phyloP scores from a whole-genome alignment of 805 yeast genomes.

The Candida boidinii region DNA sequence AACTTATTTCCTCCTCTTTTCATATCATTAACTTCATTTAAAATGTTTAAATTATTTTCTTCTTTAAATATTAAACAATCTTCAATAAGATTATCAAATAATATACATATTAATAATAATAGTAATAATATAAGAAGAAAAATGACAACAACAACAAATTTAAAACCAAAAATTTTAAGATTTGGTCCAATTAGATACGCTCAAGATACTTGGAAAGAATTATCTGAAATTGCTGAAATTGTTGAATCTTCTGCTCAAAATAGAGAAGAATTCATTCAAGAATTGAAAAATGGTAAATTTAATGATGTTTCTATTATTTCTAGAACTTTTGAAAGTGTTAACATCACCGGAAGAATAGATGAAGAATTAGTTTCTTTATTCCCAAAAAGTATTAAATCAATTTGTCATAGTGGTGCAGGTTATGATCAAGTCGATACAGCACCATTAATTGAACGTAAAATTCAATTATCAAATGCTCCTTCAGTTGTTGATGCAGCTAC shows the following conservation, averaged over 20 bases:
- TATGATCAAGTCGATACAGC: conserved; percentile 43
- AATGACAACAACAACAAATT: conserved; percentile 16
- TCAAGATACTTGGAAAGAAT: conserved; percentile 55
- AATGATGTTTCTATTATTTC: conserved; percentile 29
- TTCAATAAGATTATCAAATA: too few relatives aligned
- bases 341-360: conserved; percentile 33
- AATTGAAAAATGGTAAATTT: conserved; percentile 27
- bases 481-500: conserved; percentile 45
- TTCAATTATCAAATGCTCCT: conserved; percentile 47
- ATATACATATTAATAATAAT: too few relatives aligned
- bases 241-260: conserved; percentile 31
- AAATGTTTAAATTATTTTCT: too few relatives aligned
- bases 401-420: conserved; percentile 50
- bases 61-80: too few relatives aligned
- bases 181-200: conserved; percentile 57
- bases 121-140: too few relatives aligned
- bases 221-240: conserved; percentile 39
- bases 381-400: conserved; percentile 29
- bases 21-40: too few relatives aligned
- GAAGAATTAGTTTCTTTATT: conserved; percentile 30
- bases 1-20: too few relatives aligned
- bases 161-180: conserved; percentile 58
- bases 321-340: conserved; percentile 32
- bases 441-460: conserved; percentile 29
- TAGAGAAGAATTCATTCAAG: conserved; percentile 31